Base-by-base conservation (phyloP, 2,329 filamentous ascomycete genomes). In the Diaporthe helianthi region DNA sequence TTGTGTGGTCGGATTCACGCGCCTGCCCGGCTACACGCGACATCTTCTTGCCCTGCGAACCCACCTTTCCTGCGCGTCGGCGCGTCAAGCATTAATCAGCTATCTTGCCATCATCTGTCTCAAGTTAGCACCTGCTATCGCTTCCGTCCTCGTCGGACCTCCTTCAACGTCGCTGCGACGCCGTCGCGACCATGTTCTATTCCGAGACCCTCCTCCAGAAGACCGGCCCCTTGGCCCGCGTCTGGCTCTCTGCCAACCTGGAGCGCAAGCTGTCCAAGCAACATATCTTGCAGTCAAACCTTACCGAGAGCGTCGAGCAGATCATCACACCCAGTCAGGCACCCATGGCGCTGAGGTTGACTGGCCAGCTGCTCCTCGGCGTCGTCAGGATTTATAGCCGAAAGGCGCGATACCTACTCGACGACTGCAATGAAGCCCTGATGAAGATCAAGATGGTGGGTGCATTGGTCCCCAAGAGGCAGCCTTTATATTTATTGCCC, bases 261-360 rank as follows among this genome's bases (percentile, higher is more conserved):
- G 96, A 98, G 87, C 94, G 95, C 85, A 99, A 98, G 84, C 90
- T 99, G 71, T 97, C 94, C 75, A 99, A 99, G 83, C 94, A 93
- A 73, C 94, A 98, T 77, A 96, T 98, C 74, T 81, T 99, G 73
- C 93, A 97, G 79, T 95, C 94, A 70, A 97, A 97, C 82, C 92
- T 99, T 75, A 92, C 95, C 76, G 93, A 94, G 83, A 97, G 94
- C 80, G 94, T 99, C 73, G 92, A 93, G 80, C 93, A 94, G 74
- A 99, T 99, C 80, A 96, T 98, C 74, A 93, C 93, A 70, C 93
- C 93, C 60, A 93, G 92, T 73, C 93, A 97, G 65, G 96, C 95
- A 51, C 96, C 96, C 36, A 95, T 99, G 88, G 96, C 96, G 36
- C 83, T 99, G 76, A 93, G 96, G 74, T 84, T 99, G 72, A 98